Base-by-base conservation (phyloP, 2,329 filamentous ascomycete species). In the Lachnellula hyalina region DNA sequence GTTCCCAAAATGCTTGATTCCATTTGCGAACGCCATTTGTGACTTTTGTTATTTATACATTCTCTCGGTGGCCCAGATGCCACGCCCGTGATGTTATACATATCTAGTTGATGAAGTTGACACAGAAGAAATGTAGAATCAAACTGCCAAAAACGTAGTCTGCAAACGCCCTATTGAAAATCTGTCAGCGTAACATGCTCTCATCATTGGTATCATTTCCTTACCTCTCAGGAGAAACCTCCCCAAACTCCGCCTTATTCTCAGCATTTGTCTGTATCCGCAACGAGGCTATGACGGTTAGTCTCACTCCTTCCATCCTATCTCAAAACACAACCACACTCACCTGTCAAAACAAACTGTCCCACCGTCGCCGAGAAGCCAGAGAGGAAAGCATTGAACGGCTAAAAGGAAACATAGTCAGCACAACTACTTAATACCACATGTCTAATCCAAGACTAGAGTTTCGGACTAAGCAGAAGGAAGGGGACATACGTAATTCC, bases 301-400 rank as follows among this genome's bases (percentile, higher is more conserved):
- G 58, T 21, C 12, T 34, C n/a, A 2, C 8, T 11, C 5, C 32
- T 36, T 14, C 5, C 38, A 19, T 52, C 2, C 15, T 25, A 25
- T 19, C 12, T 25, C 41, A 5, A 4, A 14, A 46, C 45, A 9
- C 19, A 44, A 19, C 35, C 28, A 17, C 21, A 67, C 76, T 68
- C 85, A 78, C 90, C 90, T 49, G 94, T 96, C 64, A 99, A 83
- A 60, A 99, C 94, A 72, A 99, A 99, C 72, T 99, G 94, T 59
- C 94, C 94, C 60, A 99, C 93, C 1, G 93, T 94, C 15, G 93
- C 90, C 58, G 84, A 86, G 77, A 99, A 99, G 47, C 94, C 95
- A 34, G 92, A 90, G 34, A 99, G 84, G 77, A 99, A 99, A 61
- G 95, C 94, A 72, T 99, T 99, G 80, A 99, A 99, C 9, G 94